Base-by-base conservation (phyloP, 2,329 filamentous ascomycete genomes). In the Claviceps sp. region DNA sequence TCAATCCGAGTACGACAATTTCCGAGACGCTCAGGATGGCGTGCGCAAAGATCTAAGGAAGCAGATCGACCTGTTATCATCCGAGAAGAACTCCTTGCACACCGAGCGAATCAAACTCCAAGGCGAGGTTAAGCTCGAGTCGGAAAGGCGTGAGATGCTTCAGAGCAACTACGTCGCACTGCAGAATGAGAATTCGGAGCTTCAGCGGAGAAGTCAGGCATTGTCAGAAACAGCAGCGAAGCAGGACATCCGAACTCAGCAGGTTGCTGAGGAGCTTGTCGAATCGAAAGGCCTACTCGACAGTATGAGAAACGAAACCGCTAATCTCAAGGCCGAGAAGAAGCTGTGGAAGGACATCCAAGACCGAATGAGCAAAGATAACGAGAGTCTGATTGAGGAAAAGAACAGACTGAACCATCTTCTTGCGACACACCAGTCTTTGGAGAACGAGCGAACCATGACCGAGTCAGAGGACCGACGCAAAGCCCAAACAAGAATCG, bases 321-420 rank as follows among this genome's bases (percentile, higher is more conserved):
- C 89, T 16, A 96, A 97, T 62, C 78, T 96, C 37, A 95, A 95
- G 66, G 90, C 91, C 0, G 91, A 97, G 67, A 95, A 95, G 70
- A 86, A 89, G 40, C 75, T 98, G 9, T 95, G 87, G 86, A 95
- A 93, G 71, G 88, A 85, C 52, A 95, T 96, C 37, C 90, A 97
- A 64, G 84, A 87, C 56, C 83, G 94, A 50, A 75, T 97, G 44
- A 85, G 81, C 56, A 88, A 93, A 60, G 90, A 97, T 62, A 95
- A 93, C 57, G 89, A 95, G 62, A 81, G 72, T 20, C 73, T 97
- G 13, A 77, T 86, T 43, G 87, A 94, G 54, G 93, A 98, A 65
- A 87, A 89, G 57, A 81, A 83, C 46, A 80, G 90, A 34, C 77
- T 97, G 4, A 95, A 91, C 67, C 84, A 82, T 52, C 75, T 95